Evolutionary conservation across 352 stramenopile genomes (phyloP).

Genomic region (Phytopythium oedochilum): DNA sequence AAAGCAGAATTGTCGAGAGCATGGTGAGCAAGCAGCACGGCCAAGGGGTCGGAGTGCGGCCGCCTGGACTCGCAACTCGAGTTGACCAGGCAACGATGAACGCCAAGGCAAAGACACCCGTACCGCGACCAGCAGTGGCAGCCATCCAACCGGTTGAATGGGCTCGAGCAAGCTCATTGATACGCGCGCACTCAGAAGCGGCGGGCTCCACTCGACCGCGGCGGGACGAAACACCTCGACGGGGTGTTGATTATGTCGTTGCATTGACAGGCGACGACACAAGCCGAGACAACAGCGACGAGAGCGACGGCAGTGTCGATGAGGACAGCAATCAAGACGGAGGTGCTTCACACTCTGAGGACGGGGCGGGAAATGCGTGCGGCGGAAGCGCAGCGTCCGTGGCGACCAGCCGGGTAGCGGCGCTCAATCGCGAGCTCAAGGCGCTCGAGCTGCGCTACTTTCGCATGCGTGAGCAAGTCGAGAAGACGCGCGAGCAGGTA

Average conservation of each 20-base stretch:
- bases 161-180: neutral
- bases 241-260: neutral
- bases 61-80: neutral
- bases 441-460: slow-evolving; percentile 75
- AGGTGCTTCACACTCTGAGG: neutral
- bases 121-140: neutral
- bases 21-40: slow-evolving; percentile 22
- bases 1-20: neutral
- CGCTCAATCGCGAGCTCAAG: slow-evolving; percentile 67
- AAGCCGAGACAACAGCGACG: neutral
- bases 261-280: neutral
- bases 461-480: slow-evolving; percentile 59
- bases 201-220: neutral
- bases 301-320: slow-evolving; percentile 1
- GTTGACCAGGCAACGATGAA: neutral
- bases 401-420: slow-evolving; percentile 50
- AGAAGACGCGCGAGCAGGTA: slow-evolving; percentile 68
- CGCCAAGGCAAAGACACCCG: neutral
- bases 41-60: neutral
- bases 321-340: neutral
- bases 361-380: slow-evolving; percentile 13
- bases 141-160: neutral
- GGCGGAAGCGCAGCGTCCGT: slow-evolving; percentile 10
- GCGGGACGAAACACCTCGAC: neutral
- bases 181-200: neutral